phyloP scores from a whole-genome alignment of 257 asterid genomes.

The Ilex aquifolium region DNA sequence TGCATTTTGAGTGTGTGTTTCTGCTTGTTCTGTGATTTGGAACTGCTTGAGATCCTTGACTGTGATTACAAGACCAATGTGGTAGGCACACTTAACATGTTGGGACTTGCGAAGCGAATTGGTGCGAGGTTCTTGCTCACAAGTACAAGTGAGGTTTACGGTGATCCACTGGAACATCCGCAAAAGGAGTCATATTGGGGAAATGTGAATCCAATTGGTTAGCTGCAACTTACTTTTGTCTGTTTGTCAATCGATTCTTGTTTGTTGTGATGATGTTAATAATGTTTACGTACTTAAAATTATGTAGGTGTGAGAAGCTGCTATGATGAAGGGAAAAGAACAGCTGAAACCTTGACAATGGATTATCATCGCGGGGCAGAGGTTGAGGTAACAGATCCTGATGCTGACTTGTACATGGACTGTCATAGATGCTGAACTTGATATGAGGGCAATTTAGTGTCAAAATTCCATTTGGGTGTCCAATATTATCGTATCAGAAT shows the following conservation, averaged over 20 bases:
- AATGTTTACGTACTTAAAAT: neutral
- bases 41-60: constrained; percentile 8
- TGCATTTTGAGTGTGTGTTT: too few relatives aligned
- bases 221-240: neutral
- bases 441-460: neutral
- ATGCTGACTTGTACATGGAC: neutral
- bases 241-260: neutral
- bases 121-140: constrained; percentile 26
- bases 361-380: constrained; percentile 26
- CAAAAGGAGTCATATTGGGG: constrained; percentile 29
- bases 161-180: constrained; percentile 28
- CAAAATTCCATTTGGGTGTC: too few relatives aligned
- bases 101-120: constrained; percentile 26
- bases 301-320: constrained; percentile 22
- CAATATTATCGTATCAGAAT: too few relatives aligned
- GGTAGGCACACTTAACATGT: constrained; percentile 22
- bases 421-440: neutral
- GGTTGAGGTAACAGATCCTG: constrained; percentile 19
- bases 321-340: constrained; percentile 28
- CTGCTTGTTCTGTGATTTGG: too few relatives aligned
- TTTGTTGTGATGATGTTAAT: neutral
- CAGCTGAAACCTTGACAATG: constrained; percentile 29
- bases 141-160: constrained; percentile 26
- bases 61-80: constrained; percentile 19
- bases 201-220: constrained; percentile 28